phyloP scores from a whole-genome alignment of 768 basidiomycete species.

The Kwoniella europaea region DNA sequence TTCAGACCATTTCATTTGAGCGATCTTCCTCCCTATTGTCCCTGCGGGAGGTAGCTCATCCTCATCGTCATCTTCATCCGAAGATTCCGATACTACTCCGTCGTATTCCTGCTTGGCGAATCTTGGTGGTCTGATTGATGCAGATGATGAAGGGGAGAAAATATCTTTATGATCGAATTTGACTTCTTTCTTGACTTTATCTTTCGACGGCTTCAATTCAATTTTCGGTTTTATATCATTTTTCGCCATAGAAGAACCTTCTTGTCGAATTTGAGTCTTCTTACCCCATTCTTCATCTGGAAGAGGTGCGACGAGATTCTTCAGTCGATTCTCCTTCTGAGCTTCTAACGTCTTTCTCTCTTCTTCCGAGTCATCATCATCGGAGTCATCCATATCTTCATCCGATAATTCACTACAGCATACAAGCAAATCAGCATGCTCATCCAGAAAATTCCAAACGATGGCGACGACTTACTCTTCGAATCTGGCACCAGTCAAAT shows the following conservation, averaged over 20 bases:
- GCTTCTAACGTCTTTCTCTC: conserved; percentile 57
- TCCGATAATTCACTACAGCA: conserved; percentile 71
- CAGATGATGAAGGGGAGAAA: neutral
- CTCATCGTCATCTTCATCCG: conserved; percentile 71
- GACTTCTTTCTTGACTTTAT: neutral
- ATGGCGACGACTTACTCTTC: conserved; percentile 71
- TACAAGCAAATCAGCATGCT: neutral
- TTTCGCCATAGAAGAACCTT: conserved; percentile 1
- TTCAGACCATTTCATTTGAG: conserved; percentile 45
- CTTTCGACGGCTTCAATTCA: neutral
- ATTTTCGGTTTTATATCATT: neutral
- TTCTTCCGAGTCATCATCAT: conserved; percentile 61
- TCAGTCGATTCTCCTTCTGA: conserved; percentile 70
- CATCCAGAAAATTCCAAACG: no score
- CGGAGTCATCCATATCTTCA: conserved; percentile 62
- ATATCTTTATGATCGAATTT: conserved; percentile 16
- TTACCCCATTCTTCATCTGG: conserved; percentile 86
- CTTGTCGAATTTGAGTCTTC: conserved; percentile 26
- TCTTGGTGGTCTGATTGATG: conserved; percentile 71
- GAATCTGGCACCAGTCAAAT: conserved; percentile 84
- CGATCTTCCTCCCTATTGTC: conserved; percentile 44
- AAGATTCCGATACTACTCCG: conserved; percentile 76
- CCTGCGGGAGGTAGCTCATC: conserved; percentile 46
- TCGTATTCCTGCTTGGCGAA: conserved; percentile 84
- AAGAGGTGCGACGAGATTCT: conserved; percentile 78